phyloP scores from a whole-genome alignment of 352 stramenopile species.

The Pseudoperonospora humuli region DNA sequence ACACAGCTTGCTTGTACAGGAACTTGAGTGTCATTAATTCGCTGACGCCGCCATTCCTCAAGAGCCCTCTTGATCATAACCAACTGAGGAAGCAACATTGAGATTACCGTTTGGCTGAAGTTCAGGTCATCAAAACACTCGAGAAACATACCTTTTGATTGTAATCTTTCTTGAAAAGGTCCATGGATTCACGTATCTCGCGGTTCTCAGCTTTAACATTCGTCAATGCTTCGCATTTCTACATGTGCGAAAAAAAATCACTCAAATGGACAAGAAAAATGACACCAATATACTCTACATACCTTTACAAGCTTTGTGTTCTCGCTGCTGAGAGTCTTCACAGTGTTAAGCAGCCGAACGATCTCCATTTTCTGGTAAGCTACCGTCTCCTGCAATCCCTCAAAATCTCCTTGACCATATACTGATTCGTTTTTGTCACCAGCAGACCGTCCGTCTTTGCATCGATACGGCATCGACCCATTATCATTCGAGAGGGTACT shows the following conservation, averaged over 20 bases:
- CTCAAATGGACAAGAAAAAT: background rate
- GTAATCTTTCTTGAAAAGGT: slow-evolving; percentile 81
- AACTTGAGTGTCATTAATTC: slow-evolving; percentile 19
- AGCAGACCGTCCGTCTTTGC: slow-evolving; percentile 6
- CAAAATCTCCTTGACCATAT: slow-evolving; percentile 20
- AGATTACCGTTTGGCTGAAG: background rate
- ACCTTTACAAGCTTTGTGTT: slow-evolving; percentile 83
- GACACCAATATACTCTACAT: background rate
- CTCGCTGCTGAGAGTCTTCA: slow-evolving; percentile 80
- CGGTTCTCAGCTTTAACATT: slow-evolving; percentile 71
- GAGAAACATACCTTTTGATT: slow-evolving; percentile 65
- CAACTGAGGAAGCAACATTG: slow-evolving; percentile 33
- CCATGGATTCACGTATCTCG: slow-evolving; percentile 74
- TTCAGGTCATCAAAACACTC: background rate
- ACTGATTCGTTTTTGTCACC: background rate
- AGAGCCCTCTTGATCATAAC: slow-evolving; percentile 86
- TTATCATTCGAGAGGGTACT: slow-evolving; percentile 15
- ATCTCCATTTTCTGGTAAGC: slow-evolving; percentile 78
- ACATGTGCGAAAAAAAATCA: background rate
- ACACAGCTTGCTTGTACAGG: slow-evolving; percentile 4
- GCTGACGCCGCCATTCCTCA: slow-evolving; percentile 80
- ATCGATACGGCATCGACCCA: slow-evolving; percentile 7
- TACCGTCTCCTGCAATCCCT: slow-evolving; percentile 49
- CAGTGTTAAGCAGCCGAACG: slow-evolving; percentile 65
- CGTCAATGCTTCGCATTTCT: slow-evolving; percentile 74